Conservation (phyloP, 164 flowering plant species). For the Cinnamomum micranthum region DNA sequence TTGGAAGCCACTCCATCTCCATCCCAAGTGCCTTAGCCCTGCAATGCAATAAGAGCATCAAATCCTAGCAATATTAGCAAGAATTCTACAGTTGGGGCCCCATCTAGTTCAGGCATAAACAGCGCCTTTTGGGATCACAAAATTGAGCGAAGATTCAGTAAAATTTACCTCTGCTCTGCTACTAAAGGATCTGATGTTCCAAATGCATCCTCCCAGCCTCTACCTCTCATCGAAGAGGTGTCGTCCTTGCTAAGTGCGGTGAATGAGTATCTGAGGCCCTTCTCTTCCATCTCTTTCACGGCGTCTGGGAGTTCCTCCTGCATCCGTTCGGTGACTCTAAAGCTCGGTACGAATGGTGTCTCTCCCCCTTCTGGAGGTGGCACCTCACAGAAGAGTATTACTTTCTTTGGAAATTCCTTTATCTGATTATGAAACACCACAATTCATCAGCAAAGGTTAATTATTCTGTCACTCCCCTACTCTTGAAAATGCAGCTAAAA, state of each 20-base stretch:
- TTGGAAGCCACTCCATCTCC: slow-evolving; percentile 52
- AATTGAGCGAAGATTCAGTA: no score
- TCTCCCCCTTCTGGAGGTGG: slow-evolving; percentile 65
- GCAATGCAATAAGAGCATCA: slow-evolving; percentile 2
- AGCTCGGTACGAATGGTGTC: slow-evolving; percentile 66
- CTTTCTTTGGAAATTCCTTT: slow-evolving; percentile 42
- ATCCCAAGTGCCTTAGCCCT: slow-evolving; percentile 55
- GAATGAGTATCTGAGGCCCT: slow-evolving; percentile 50
- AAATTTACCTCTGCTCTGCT: slow-evolving; percentile 43
- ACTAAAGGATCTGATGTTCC: slow-evolving; percentile 44
- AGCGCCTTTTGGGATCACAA: not conserved
- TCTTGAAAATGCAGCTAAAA: no score
- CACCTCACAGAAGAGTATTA: slow-evolving; percentile 49
- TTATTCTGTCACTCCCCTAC: no score
- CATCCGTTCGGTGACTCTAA: slow-evolving; percentile 46
- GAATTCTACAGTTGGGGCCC: not conserved
- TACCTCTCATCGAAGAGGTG: slow-evolving; percentile 53
- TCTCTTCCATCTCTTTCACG: slow-evolving; percentile 50
- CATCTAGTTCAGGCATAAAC: not conserved
- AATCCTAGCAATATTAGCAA: not conserved
- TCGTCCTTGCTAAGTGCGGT: slow-evolving; percentile 39
- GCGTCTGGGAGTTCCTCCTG: slow-evolving; percentile 47
- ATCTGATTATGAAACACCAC: slow-evolving; percentile 25
- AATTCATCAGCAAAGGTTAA: no score
- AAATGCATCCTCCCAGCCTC: slow-evolving; percentile 65